Base-by-base conservation (phyloP, 1,139 yeast species). In the Pneumocystis murina region DNA sequence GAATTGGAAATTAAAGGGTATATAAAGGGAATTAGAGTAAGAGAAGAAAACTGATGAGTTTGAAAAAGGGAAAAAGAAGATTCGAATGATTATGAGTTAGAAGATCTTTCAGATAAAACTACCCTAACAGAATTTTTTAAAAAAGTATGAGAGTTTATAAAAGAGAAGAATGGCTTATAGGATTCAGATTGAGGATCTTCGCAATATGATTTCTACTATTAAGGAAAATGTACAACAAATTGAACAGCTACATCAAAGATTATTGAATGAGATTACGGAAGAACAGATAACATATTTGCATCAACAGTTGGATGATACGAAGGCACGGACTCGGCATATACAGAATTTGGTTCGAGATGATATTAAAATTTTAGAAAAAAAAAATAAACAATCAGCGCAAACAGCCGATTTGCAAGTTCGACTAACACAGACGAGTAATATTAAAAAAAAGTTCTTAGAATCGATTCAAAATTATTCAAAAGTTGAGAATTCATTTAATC, bases 401-500 rank as follows among this genome's bases (percentile, higher is more conserved):
- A 65, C 62, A 10, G 63, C 65, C 28, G 79, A 79, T 65, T 96
- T 90, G 76, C 78, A 82, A 64, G 87, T 95, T 70, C 89, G 89
- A 76, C 83, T 83, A 73, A 88, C 87, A 65, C 98, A 92, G 77
- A 95, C 95, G 61, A 96, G 90, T 74, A 86, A 87, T 72, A 82
- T 87, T 66, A 86, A 95, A 78, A 85, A 84, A 73, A 84, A 88
- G 74, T 94, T 92, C 75, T 83, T 90, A 79, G 84, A 84, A 69
- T 81, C 87, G 64, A 91, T 92, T 73, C 94, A 89, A 74, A 88
- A 84, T 72, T 90, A 88, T 78, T 84, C 95, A 74, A 81, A 84
- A 71, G 83, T 87, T 68, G 97, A 94, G 76, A 89, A 90, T 68
- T 84, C 86, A 72, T 90, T 87, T 79, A 82, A 91, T 69, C 90